Conservation (phyloP, 495 filamentous ascomycete species). For the Aspergillus cristatus region DNA sequence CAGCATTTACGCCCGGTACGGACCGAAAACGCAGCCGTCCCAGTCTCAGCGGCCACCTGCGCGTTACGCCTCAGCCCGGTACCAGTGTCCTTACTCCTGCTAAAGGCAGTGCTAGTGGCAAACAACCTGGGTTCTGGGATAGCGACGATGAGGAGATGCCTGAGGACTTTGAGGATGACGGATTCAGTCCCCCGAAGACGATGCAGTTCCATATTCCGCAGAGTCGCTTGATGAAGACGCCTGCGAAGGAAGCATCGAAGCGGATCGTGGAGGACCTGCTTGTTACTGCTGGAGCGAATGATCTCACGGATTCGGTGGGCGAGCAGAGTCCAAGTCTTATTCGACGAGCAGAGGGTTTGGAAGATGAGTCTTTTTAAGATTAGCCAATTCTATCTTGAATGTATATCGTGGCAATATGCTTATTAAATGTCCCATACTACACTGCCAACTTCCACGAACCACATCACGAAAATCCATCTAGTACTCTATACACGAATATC, state of each 20-base stretch:
- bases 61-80: constrained; percentile 53
- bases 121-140: constrained; percentile 48
- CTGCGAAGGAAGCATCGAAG: constrained; percentile 83
- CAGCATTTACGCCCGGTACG: constrained; percentile 25
- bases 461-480: too few relatives aligned
- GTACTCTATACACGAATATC: too few relatives aligned
- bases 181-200: constrained; percentile 87
- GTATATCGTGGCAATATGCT: too few relatives aligned
- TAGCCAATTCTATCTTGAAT: too few relatives aligned
- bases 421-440: too few relatives aligned
- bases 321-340: constrained; percentile 72
- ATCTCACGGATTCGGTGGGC: constrained; percentile 38
- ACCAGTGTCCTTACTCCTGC: constrained; percentile 69
- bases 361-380: constrained; percentile 72
- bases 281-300: constrained; percentile 57
- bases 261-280: constrained; percentile 88
- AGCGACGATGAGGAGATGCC: constrained; percentile 36
- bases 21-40: constrained; percentile 26
- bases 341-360: constrained; percentile 50
- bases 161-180: constrained; percentile 49
- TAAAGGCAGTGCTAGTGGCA: constrained; percentile 18
- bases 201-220: constrained; percentile 94
- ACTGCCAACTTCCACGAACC: too few relatives aligned
- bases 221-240: constrained; percentile 79
- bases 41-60: constrained; percentile 20